Evolutionary conservation across 192 early-diverging fungal species (phyloP).

Genomic region (Podila horticola): DNA sequence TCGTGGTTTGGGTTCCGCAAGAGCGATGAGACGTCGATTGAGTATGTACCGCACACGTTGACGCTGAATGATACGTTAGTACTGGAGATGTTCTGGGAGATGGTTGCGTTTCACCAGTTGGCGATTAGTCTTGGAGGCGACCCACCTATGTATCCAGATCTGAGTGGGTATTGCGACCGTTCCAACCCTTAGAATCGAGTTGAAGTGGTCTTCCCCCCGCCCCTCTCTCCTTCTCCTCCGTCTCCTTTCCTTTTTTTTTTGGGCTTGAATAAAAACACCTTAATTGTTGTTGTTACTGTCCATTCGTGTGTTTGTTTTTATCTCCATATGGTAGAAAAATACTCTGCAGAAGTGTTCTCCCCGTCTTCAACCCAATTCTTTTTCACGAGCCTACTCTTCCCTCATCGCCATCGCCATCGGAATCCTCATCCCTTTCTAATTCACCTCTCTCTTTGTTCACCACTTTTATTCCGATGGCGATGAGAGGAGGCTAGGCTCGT

Average conservation of each 20-base stretch:
- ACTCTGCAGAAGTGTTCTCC: too few relatives aligned
- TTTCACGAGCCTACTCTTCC: too few relatives aligned
- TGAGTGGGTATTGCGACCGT: constrained; percentile 6
- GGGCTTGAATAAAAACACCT: neutral
- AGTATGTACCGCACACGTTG: constrained; percentile 18
- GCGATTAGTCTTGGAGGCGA: constrained; percentile 1
- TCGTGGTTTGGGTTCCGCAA: neutral
- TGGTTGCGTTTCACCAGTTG: constrained; percentile 24
- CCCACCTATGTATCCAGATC: constrained; percentile 13
- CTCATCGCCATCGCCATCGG: too few relatives aligned
- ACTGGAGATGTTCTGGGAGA: constrained; percentile 29
- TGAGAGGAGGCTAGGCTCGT: too few relatives aligned
- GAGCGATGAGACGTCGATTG: neutral
- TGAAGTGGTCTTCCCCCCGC: neutral
- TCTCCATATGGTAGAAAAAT: too few relatives aligned
- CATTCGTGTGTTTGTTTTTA: neutral
- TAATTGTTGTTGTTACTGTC: neutral
- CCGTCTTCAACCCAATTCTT: too few relatives aligned
- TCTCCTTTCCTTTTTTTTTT: neutral
- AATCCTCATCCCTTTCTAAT: too few relatives aligned
- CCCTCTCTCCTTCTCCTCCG: neutral
- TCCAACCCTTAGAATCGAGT: constrained; percentile 5
- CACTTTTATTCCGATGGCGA: too few relatives aligned
- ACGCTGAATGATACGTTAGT: constrained; percentile 12
- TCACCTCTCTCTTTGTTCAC: too few relatives aligned